These are phyloP conservation scores for Cadophora sp. DNA, from an alignment of 2,329 filamentous ascomycete genomes.

Conservation along the genomic window DNA sequence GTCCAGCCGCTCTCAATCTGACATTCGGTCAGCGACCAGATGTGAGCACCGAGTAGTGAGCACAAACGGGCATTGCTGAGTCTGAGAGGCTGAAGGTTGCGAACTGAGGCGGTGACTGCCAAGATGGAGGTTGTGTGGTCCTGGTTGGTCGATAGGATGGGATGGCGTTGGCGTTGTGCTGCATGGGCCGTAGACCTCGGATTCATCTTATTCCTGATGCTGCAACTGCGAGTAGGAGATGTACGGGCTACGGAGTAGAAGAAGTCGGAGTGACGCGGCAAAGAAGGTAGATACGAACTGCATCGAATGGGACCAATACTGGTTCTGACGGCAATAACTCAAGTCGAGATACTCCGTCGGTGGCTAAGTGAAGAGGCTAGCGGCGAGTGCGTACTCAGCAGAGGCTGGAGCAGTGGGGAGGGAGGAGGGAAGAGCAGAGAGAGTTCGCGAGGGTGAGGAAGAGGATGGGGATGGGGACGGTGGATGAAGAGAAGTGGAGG, in stretches of 20 bases:
- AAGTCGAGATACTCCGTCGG: too few species aligned
- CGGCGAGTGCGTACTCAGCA: not conserved
- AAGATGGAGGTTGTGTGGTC: not conserved
- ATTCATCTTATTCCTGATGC: slow-evolving; percentile 6
- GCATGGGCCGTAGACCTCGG: not conserved
- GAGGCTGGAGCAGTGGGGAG: not conserved
- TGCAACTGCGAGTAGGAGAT: not conserved
- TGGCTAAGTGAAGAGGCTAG: too few species aligned
- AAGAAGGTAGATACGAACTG: not conserved
- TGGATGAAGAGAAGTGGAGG: not conserved
- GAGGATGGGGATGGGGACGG: not conserved
- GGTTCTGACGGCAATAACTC: too few species aligned
- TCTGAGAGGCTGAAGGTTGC: not conserved
- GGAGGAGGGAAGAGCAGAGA: not conserved
- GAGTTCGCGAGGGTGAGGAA: not conserved
- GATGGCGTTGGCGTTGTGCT: not conserved
- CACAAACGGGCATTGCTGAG: slow-evolving; percentile 2
- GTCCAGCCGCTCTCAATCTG: not conserved
- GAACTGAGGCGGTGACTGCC: not conserved
- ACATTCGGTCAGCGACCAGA: not conserved
- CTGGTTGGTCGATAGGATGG: not conserved
- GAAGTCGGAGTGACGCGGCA: not conserved
- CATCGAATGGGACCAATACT: not conserved
- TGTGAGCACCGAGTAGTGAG: not conserved
- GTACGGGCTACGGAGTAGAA: too few species aligned